Percentiles rank a stretch among this genome's conserved stretches.
These are phyloP conservation scores for Diplocarpon rosae DNA, from an alignment of 2,329 filamentous ascomycete species.

Conservation along the genomic window DNA sequence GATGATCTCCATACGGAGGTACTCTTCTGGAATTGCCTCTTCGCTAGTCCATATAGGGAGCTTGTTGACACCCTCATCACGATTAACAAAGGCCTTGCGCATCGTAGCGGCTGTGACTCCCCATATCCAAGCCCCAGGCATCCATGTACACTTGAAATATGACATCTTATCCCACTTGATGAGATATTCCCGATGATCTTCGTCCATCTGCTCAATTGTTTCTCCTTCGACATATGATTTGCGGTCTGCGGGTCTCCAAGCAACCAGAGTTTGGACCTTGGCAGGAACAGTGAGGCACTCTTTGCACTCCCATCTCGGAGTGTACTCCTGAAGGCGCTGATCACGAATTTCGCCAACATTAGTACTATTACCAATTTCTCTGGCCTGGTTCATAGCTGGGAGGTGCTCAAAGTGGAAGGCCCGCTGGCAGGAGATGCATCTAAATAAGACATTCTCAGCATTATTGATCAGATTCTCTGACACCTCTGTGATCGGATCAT, in stretches of 20 bases:
- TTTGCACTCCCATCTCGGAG: conserved; percentile 65
- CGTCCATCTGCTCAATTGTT: conserved; percentile 44
- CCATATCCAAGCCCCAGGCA: conserved; percentile 81
- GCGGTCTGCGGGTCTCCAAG: conserved; percentile 67
- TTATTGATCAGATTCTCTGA: conserved; percentile 60
- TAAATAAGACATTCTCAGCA: conserved; percentile 64
- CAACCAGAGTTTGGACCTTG: conserved; percentile 70
- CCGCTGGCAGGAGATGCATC: conserved; percentile 66
- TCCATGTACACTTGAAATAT: conserved; percentile 77
- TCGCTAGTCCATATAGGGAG: conserved; percentile 58
- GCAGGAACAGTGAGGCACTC: conserved; percentile 55
- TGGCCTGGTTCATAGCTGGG: conserved; percentile 33
- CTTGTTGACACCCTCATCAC: conserved; percentile 45
- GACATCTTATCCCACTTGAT: conserved; percentile 78
- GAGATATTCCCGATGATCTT: conserved; percentile 83
- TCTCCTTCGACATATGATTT: conserved; percentile 42
- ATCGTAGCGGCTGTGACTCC: conserved; percentile 52
- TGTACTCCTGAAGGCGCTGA: conserved; percentile 62
- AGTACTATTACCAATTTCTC: conserved; percentile 25
- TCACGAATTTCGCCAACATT: conserved; percentile 40
- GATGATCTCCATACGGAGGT: conserved; percentile 77
- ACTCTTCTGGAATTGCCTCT: conserved; percentile 83
- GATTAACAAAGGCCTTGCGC: conserved; percentile 67
- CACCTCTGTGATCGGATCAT: conserved; percentile 64
- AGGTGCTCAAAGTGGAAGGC: conserved; percentile 81